Evolutionary conservation across 2,329 filamentous ascomycete genomes (phyloP).

Genomic region (Microsporum audouinii): DNA sequence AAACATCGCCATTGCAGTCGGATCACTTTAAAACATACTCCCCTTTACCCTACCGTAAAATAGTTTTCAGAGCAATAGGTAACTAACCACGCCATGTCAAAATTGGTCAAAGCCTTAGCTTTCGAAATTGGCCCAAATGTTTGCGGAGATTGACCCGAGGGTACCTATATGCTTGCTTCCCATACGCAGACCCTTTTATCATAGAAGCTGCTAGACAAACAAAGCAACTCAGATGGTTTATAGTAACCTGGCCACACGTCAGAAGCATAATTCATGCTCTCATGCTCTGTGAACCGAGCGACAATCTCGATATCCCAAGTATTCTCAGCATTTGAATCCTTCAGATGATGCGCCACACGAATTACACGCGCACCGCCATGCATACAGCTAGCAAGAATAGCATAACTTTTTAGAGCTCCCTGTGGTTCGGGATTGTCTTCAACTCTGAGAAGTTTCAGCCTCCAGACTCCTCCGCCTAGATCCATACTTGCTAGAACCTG

Average conservation of each 20-base stretch:
- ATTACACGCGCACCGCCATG: constrained; percentile 69
- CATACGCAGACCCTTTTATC: constrained; percentile 42
- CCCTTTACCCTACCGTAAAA: too few relatives aligned
- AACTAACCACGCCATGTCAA: too few relatives aligned
- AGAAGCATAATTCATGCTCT: constrained; percentile 91
- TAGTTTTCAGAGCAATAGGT: too few relatives aligned
- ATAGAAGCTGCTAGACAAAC: constrained; percentile 44
- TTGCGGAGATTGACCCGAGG: neutral
- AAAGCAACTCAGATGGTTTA: constrained; percentile 17
- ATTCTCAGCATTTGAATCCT: constrained; percentile 28
- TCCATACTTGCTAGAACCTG: constrained; percentile 52
- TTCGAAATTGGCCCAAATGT: too few relatives aligned
- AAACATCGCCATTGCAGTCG: too few relatives aligned
- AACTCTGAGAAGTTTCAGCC: constrained; percentile 48
- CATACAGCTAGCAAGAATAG: constrained; percentile 84
- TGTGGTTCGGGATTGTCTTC: neutral
- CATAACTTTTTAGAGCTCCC: constrained; percentile 21
- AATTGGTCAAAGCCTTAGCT: too few relatives aligned
- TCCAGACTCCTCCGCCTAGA: constrained; percentile 76
- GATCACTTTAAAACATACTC: too few relatives aligned
- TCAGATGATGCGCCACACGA: constrained; percentile 26
- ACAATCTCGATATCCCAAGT: constrained; percentile 54
- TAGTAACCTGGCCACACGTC: constrained; percentile 40
- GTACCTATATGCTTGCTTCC: constrained; percentile 21
- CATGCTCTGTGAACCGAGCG: constrained; percentile 67